These are phyloP conservation scores for Fraxinus anomala DNA, from an alignment of 257 asterid species.

Conservation along the genomic window DNA sequence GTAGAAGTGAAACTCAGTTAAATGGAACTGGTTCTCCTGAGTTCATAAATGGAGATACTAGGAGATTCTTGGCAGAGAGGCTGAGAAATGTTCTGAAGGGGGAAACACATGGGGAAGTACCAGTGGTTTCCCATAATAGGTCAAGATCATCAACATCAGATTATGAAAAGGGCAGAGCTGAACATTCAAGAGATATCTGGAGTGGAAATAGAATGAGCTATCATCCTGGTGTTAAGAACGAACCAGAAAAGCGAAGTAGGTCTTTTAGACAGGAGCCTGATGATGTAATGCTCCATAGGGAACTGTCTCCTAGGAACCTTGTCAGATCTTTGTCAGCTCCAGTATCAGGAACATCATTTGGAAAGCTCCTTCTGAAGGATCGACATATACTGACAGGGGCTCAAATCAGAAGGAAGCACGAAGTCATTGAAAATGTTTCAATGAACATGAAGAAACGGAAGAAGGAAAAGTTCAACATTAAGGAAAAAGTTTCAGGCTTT, in stretches of 20 bases:
- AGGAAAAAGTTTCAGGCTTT: constrained; percentile 82
- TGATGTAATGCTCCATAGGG: constrained; percentile 46
- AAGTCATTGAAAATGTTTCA: constrained; percentile 62
- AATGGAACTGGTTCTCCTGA: constrained; percentile 65
- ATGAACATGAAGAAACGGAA: constrained; percentile 57
- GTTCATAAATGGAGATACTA: constrained; percentile 63
- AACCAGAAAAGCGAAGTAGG: constrained; percentile 50
- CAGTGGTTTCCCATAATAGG: constrained; percentile 44
- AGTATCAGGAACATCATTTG: constrained; percentile 77
- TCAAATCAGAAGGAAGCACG: constrained; percentile 80
- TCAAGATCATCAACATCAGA: constrained; percentile 45
- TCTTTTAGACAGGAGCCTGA: constrained; percentile 63
- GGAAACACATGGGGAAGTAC: constrained; percentile 49
- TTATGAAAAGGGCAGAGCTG: constrained; percentile 35
- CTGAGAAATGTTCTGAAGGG: constrained; percentile 70
- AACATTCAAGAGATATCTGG: constrained; percentile 39
- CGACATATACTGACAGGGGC: constrained; percentile 74
- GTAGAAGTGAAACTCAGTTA: constrained; percentile 62
- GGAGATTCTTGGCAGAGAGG: constrained; percentile 77
- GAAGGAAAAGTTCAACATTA: constrained; percentile 78
- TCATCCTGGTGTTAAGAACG: constrained; percentile 36
- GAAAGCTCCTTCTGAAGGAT: constrained; percentile 91
- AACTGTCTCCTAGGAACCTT: constrained; percentile 71
- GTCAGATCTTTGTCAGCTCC: constrained; percentile 93
- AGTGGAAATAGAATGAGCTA: constrained; percentile 34